Evolutionary conservation across 2,329 filamentous ascomycete genomes (phyloP), one percentile per base, ranked within the genome.

Genomic region (Claviceps sp.): DNA sequence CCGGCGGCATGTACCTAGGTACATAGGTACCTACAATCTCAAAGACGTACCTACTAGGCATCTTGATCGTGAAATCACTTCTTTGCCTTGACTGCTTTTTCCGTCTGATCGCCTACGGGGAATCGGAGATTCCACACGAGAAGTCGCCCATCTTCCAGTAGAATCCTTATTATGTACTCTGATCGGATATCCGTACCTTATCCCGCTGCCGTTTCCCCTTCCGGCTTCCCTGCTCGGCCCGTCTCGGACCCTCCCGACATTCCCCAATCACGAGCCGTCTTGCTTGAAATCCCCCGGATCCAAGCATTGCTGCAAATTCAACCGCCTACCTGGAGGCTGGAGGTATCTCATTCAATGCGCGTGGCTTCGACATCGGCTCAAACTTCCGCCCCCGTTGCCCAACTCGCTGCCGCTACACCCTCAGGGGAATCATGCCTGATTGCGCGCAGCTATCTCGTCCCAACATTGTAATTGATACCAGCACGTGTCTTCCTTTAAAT

Each of bases 261-360:
- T 53, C 48, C 48, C 52, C 52, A 53, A 53, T 53, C 52, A 53
- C 52, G 30, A 41, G 24, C 48, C 38, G 44, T n/a, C 24, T 8
- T 17, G 6, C n/a, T 46, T 19, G 40, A 14, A 30, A 44, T 47
- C 19, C 40, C 42, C 51, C 34, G 10, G 30, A 10, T 34, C 30
- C 30, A 5, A 19, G 30, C n/a, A 26, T 19, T 19, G 10, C 26
- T 40, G 39, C 8, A 10, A 30, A 45, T 39, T 50, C 39, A 44
- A 34, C 48, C 43, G 37, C 47, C 43, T 22, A n/a, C n/a, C n/a
- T n/a, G n/a, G n/a, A n/a, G n/a, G n/a, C n/a, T n/a, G n/a, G n/a
- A n/a, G n/a, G n/a, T n/a, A n/a, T 22, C 41, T 46, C 39, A n/a
- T 43, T 7, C 43, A 30, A 22, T 14, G 52, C 48, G 52, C 44